Base-by-base conservation (phyloP, 1,284 basidiomycete genomes). In the Heterobasidion occidentale region DNA sequence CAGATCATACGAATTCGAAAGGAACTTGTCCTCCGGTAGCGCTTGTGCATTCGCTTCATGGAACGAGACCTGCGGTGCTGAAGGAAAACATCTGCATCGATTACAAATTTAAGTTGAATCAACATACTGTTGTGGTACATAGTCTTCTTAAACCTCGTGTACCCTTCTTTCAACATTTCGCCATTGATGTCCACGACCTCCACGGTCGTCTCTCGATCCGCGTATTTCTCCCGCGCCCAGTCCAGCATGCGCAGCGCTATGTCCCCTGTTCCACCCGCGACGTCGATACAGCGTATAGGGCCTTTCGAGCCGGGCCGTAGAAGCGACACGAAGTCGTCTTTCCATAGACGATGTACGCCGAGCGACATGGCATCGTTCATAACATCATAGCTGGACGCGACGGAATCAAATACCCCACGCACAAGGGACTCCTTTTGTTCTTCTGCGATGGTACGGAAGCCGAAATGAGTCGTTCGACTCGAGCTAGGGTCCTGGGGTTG, bases 311-410 rank as follows among this genome's bases (percentile, higher is more conserved):
- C 90, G 1, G 96, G 96, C 63, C 88, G 83, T 59, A 99, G 75
- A 4, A 79, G 76, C 7, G 84, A 79, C 46, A 99, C 90, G 69
- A 93, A 94, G 47, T 86, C 81, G 71, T 98, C 94, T 74, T 99
- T 99, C 97, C 97, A 99, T 34, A 99, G 75, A 49, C 97, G 82
- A 69, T 99, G 97, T 33, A 99, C 89, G 36, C 97, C 97, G 58
- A 98, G 74, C 6, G 96, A 99, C 76, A 96, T 93, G 33, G 94
- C 93, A 69, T 99, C 97, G 78, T 99, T 99, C 95, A 99, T 98
- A 46, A 98, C 71, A 72, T 99, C 96, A 73, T 99, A 99, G 55
- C 86, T 92, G 46, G 92, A 91, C 46, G 97, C 94, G 55, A 99
- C 96, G 5, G 92, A 96, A 64, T 92, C 89, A 74, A 99, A 99